These are phyloP conservation scores for Fragilaria radians DNA, from an alignment of 108 stramenopile species.

Conservation along the genomic window DNA sequence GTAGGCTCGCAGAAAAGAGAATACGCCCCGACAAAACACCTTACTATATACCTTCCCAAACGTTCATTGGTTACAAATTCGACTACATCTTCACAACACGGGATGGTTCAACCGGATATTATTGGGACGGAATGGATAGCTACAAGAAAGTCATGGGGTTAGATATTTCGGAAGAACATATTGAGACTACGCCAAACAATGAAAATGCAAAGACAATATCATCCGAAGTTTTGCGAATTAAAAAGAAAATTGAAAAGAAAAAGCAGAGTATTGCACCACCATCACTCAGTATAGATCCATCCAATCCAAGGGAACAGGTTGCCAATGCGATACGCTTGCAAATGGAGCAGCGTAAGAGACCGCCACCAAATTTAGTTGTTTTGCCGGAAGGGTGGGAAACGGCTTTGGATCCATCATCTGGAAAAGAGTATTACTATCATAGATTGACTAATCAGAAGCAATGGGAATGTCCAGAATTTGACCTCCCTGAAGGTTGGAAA, in stretches of 20 bases:
- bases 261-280: not conserved
- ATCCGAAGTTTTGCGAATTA: not conserved
- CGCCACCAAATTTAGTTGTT: conserved; percentile 5
- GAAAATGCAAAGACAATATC: not conserved
- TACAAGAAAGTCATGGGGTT: conserved; percentile 40
- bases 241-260: conserved; percentile 41
- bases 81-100: conserved; percentile 82
- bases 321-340: conserved; percentile 45
- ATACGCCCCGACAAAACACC: conserved; percentile 55
- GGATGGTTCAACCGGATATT: conserved; percentile 71
- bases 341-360: conserved; percentile 30
- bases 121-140: conserved; percentile 83
- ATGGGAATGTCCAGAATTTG: conserved; percentile 48
- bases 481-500: conserved; percentile 67
- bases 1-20: conserved; percentile 41
- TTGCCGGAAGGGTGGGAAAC: conserved; percentile 47
- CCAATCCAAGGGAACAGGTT: conserved; percentile 72
- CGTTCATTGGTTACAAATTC: conserved; percentile 67
- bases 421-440: conserved; percentile 71
- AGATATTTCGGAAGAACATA: conserved; percentile 5
- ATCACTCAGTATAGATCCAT: conserved; percentile 41
- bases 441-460: conserved; percentile 39
- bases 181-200: not conserved
- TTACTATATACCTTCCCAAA: conserved; percentile 52
- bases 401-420: conserved; percentile 56